phyloP scores from a whole-genome alignment of 805 yeast species.

The Clavispora phyllophila region DNA sequence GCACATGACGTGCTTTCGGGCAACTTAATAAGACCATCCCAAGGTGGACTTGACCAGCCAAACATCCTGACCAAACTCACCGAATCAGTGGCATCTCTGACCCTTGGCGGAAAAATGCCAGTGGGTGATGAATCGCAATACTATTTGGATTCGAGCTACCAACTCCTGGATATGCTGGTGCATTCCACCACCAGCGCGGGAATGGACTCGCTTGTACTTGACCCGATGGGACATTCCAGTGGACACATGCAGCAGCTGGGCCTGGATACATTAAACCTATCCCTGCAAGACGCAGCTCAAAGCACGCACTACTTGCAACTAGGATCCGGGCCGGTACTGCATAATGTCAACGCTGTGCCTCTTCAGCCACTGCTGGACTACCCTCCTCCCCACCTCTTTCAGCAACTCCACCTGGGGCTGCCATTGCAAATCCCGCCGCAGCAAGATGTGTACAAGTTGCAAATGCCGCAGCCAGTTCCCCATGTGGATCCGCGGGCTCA shows the following conservation, averaged over 20 bases:
- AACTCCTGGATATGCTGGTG: constrained; percentile 35
- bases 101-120: constrained; percentile 52
- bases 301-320: background rate
- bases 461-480: background rate
- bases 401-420: background rate
- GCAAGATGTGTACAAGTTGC: background rate
- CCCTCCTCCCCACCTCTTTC: background rate
- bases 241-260: background rate
- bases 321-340: background rate
- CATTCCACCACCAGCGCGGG: constrained; percentile 1
- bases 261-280: background rate
- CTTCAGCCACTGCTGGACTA: background rate
- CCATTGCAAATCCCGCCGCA: background rate
- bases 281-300: background rate
- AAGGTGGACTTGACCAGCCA: constrained; percentile 47
- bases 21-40: constrained; percentile 53
- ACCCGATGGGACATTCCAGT: background rate
- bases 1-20: constrained; percentile 68
- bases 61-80: constrained; percentile 45
- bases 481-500: background rate
- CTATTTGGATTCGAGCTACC: constrained; percentile 41
- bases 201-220: background rate
- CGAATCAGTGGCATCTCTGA: constrained; percentile 52
- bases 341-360: background rate
- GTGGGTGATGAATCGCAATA: constrained; percentile 48